phyloP scores from a whole-genome alignment of 257 asterid species.

The Prunella vulgaris region DNA sequence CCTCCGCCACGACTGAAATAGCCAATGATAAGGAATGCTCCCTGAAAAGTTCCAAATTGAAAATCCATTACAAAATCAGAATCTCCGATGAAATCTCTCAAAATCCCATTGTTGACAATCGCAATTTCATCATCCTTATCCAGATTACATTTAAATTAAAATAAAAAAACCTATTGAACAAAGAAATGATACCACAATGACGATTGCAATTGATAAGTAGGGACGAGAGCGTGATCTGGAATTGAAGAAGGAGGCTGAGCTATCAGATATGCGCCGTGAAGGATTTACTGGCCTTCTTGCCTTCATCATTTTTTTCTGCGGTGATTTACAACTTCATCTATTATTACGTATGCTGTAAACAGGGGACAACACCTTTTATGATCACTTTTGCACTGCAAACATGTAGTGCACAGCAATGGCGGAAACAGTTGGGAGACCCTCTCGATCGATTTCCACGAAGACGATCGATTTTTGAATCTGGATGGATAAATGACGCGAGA shows the following conservation, averaged over 20 bases:
- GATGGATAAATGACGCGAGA: too few species aligned
- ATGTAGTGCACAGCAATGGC: neutral
- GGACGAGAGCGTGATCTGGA: slow-evolving; percentile 49
- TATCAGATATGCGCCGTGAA: slow-evolving; percentile 43
- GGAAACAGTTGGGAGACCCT: too few species aligned
- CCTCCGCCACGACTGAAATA: slow-evolving; percentile 46
- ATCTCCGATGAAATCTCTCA: neutral
- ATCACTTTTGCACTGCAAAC: neutral
- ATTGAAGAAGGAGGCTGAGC: slow-evolving; percentile 26
- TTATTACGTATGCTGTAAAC: neutral
- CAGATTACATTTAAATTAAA: neutral
- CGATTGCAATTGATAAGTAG: slow-evolving; percentile 35
- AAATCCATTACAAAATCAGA: slow-evolving; percentile 6
- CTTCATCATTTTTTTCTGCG: slow-evolving; percentile 18
- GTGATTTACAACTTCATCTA: neutral
- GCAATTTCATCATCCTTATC: neutral
- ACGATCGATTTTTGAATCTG: too few species aligned
- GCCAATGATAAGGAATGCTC: slow-evolving; percentile 42
- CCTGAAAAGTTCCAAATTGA: slow-evolving; percentile 37
- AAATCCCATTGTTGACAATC: neutral
- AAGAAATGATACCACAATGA: slow-evolving; percentile 36
- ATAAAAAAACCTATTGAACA: neutral
- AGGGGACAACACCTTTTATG: too few species aligned
- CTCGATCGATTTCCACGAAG: too few species aligned
- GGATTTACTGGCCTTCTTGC: slow-evolving; percentile 63